These are phyloP conservation scores for Yamadazyma spencermartinsiae DNA, from an alignment of 1,139 yeast species.

Conservation along the genomic window DNA sequence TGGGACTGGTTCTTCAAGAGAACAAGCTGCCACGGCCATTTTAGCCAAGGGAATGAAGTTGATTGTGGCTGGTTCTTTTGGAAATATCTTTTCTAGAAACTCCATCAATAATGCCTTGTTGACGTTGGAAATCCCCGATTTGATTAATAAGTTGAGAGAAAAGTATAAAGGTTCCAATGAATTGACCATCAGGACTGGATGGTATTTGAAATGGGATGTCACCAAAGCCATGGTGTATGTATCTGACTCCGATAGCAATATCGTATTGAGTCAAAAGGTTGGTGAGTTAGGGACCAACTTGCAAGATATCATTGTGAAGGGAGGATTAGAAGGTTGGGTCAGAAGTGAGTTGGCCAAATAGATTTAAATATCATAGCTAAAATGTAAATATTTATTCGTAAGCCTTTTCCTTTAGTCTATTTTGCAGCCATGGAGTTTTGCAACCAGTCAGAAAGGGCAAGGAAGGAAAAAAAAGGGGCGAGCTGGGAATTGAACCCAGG, in stretches of 20 bases:
- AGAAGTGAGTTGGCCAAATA: constrained; percentile 59
- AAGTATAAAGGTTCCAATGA: constrained; percentile 59
- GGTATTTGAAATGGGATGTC: constrained; percentile 92
- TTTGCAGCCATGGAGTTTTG: neutral
- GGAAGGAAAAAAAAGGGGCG: constrained; percentile 17
- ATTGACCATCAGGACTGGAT: constrained; percentile 90
- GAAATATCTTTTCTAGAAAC: constrained; percentile 94
- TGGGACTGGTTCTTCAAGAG: constrained; percentile 99
- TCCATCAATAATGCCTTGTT: constrained; percentile 92
- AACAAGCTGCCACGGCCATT: constrained; percentile 97
- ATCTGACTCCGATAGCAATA: constrained; percentile 63
- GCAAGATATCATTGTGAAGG: constrained; percentile 95
- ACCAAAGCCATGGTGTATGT: constrained; percentile 79
- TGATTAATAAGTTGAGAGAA: constrained; percentile 74
- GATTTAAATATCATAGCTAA: neutral
- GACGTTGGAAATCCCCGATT: constrained; percentile 88
- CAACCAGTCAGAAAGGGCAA: neutral
- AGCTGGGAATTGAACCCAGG: constrained; percentile 27
- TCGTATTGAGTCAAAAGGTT: constrained; percentile 78
- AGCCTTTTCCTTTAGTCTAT: neutral
- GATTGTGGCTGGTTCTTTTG: constrained; percentile 96
- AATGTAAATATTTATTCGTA: neutral
- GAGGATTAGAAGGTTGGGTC: constrained; percentile 99
- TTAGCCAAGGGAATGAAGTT: constrained; percentile 90
- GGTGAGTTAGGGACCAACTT: constrained; percentile 94